phyloP scores from a whole-genome alignment of 805 yeast species.

The Starmerella geochares region DNA sequence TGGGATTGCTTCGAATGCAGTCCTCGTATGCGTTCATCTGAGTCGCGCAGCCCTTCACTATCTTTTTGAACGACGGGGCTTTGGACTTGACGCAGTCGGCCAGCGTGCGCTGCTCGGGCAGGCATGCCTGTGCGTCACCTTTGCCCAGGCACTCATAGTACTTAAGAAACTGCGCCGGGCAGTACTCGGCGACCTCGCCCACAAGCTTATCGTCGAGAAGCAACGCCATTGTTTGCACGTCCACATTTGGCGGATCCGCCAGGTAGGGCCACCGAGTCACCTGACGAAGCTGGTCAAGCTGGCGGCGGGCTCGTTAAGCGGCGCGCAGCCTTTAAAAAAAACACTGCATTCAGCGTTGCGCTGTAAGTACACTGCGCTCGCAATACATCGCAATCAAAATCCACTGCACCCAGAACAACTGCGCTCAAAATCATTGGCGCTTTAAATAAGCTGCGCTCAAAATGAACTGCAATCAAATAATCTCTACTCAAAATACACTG shows the following conservation, averaged over 20 bases:
- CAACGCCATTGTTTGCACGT: conserved; percentile 33
- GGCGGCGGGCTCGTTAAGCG: too few species aligned
- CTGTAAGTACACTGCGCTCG: too few species aligned
- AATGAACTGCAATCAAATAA: too few species aligned
- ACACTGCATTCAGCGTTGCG: too few species aligned
- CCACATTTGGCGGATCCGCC: not conserved
- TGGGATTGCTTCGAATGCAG: conserved; percentile 45
- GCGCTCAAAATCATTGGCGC: too few species aligned
- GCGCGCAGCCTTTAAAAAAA: too few species aligned
- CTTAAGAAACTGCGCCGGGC: conserved; percentile 62
- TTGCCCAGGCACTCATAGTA: conserved; percentile 64
- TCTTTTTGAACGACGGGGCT: conserved; percentile 64
- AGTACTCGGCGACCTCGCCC: conserved; percentile 64
- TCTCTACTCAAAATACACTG: too few species aligned
- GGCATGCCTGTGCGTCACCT: conserved; percentile 45
- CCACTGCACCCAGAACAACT: too few species aligned
- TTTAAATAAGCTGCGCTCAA: too few species aligned
- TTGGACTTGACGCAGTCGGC: conserved; percentile 51
- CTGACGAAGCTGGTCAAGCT: not conserved
- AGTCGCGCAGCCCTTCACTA: conserved; percentile 51
- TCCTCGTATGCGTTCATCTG: conserved; percentile 53
- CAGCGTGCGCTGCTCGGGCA: conserved; percentile 45
- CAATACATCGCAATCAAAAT: too few species aligned
- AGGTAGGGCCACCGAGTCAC: too few species aligned
- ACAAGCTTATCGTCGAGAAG: conserved; percentile 60